A percentile compares a stretch with the other conserved stretches of the same genome.
phyloP scores from a whole-genome alignment of 441 rosid genomes.

The Capsella rubella region DNA sequence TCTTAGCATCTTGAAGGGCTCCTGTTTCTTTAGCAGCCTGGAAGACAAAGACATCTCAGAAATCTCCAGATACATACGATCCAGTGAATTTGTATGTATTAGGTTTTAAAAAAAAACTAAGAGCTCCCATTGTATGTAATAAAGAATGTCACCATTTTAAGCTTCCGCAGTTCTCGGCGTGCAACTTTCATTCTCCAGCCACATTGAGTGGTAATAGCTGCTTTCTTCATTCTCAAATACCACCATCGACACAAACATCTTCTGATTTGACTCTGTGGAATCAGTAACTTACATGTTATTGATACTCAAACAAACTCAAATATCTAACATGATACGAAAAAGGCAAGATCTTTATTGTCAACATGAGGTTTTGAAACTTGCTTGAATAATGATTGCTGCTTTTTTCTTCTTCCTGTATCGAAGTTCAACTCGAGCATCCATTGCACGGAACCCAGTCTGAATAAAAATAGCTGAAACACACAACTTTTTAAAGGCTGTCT shows the following conservation, averaged over 20 bases:
- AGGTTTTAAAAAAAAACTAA: conserved; percentile 50
- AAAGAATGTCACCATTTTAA: conserved; percentile 68
- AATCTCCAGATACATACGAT: neutral
- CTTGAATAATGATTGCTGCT: conserved; percentile 85
- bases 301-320: conserved; percentile 22
- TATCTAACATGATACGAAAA: conserved; percentile 6
- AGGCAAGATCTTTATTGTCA: conserved; percentile 19
- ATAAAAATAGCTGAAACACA: conserved; percentile 63
- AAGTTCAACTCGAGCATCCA: conserved; percentile 74
- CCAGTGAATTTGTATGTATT: conserved; percentile 31
- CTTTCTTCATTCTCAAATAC: conserved; percentile 63
- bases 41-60: conserved; percentile 39
- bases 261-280: conserved; percentile 70
- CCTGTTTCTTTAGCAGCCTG: conserved; percentile 98
- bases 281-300: conserved; percentile 34
- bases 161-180: conserved; percentile 70
- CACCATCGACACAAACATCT: conserved; percentile 54
- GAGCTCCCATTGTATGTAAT: conserved; percentile 10
- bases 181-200: conserved; percentile 85
- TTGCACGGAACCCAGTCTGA: conserved; percentile 78
- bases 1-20: conserved; percentile 96
- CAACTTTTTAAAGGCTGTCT: conserved; percentile 58
- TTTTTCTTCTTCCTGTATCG: conserved; percentile 55
- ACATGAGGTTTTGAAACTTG: conserved; percentile 43
- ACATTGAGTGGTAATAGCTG: conserved; percentile 73